Evolutionary conservation across 768 basidiomycete genomes (phyloP).

Genomic region (Chalciporus pseudorubinellus): DNA sequence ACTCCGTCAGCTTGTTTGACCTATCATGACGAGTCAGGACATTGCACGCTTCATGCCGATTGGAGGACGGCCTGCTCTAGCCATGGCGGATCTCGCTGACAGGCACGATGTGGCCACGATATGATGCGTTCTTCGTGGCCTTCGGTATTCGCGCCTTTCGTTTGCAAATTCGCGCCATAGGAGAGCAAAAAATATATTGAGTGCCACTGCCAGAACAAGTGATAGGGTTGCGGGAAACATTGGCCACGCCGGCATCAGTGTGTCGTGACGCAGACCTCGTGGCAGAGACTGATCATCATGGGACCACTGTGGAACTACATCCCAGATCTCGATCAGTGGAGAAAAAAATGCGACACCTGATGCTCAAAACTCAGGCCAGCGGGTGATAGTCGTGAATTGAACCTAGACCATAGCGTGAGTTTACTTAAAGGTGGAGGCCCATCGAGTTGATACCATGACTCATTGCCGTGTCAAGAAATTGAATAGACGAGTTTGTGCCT

Average conservation of each 20-base stretch:
- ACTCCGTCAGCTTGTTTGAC: slow-evolving; percentile 10
- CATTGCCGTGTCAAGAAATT: not conserved
- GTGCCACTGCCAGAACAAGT: slow-evolving; percentile 16
- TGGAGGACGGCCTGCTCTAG: not conserved
- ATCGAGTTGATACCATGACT: not conserved
- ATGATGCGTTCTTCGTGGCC: not conserved
- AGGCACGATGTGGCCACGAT: slow-evolving; percentile 1
- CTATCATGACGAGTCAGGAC: slow-evolving; percentile 4
- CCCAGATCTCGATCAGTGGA: too few relatives aligned
- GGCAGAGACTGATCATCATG: too few relatives aligned
- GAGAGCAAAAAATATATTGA: slow-evolving; percentile 4
- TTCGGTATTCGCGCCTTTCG: not conserved
- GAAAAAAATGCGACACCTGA: too few relatives aligned
- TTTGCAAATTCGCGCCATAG: not conserved
- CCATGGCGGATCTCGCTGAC: slow-evolving; percentile 16
- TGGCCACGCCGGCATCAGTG: not conserved
- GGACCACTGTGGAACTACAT: too few relatives aligned
- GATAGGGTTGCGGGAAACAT: slow-evolving; percentile 11
- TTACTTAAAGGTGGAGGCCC: too few relatives aligned
- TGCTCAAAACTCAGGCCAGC: too few relatives aligned
- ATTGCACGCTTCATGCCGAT: slow-evolving; percentile 4
- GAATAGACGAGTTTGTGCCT: not conserved
- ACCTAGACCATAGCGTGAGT: too few relatives aligned
- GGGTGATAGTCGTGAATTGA: too few relatives aligned
- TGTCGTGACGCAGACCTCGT: not conserved